phyloP scores from a whole-genome alignment of 306 rosid genomes.

The Fragaria ananassa region DNA sequence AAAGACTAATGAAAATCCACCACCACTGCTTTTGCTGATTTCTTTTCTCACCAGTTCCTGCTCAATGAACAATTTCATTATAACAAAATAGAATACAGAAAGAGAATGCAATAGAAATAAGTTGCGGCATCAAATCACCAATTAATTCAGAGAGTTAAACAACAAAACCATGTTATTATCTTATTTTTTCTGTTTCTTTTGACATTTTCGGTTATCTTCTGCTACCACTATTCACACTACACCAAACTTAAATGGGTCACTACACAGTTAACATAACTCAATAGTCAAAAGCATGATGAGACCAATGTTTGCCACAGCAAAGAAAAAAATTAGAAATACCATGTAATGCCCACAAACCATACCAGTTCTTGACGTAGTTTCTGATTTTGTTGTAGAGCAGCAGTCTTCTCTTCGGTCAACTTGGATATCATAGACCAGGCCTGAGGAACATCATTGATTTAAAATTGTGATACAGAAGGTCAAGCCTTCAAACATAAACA shows the following conservation, averaged over 20 bases:
- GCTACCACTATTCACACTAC: background rate
- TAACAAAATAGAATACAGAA: background rate
- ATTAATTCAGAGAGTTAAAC: background rate
- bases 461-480: conserved; percentile 7
- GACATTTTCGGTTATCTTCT: background rate
- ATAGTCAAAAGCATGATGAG: background rate
- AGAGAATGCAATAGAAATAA: background rate
- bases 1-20: conserved; percentile 34
- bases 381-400: conserved; percentile 42
- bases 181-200: background rate
- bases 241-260: background rate
- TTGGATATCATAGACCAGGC: conserved; percentile 37
- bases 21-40: conserved; percentile 16
- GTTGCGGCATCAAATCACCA: background rate
- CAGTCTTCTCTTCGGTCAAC: conserved; percentile 42
- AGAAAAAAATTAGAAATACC: background rate
- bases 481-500: background rate
- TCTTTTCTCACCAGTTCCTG: conserved; percentile 41
- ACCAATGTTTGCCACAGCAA: background rate
- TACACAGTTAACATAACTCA: background rate
- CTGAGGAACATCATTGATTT: conserved; percentile 22
- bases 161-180: background rate
- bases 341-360: conserved; percentile 12
- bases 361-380: conserved; percentile 45
- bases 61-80: background rate